A percentile compares a stretch with the other conserved stretches of the same genome.
Conservation (phyloP, 192 early-diverging fungal genomes). For the Cetraspora pellucida region DNA sequence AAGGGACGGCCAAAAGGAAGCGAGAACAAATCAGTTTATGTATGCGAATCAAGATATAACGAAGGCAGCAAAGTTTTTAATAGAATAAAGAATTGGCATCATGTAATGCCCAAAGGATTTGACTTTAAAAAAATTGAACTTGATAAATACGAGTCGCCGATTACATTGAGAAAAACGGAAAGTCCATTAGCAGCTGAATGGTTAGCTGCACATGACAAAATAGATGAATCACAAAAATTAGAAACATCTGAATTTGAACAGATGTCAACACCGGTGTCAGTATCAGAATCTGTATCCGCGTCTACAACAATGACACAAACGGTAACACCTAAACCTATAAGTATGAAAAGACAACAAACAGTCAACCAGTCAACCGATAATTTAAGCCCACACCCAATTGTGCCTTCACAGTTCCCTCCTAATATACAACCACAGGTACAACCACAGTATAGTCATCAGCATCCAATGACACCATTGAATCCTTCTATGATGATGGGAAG, state of each 20-base stretch:
- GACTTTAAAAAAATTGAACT: slow-evolving; percentile 42
- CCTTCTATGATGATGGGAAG: slow-evolving; percentile 28
- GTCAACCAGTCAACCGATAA: no score
- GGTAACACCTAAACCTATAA: slow-evolving; percentile 24
- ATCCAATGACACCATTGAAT: slow-evolving; percentile 32
- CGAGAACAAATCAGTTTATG: slow-evolving; percentile 57
- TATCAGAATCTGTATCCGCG: slow-evolving; percentile 31
- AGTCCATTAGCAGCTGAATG: slow-evolving; percentile 37
- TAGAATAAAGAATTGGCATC: slow-evolving; percentile 71
- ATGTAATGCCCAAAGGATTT: slow-evolving; percentile 53
- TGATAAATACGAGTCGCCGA: slow-evolving; percentile 38
- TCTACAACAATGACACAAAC: slow-evolving; percentile 39
- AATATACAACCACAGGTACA: background rate
- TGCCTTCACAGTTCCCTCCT: no score
- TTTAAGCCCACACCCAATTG: no score
- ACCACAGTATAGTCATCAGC: background rate
- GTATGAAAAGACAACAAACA: no score
- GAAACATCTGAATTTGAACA: background rate
- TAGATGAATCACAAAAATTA: background rate
- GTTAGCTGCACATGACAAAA: slow-evolving; percentile 16
- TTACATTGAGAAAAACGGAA: slow-evolving; percentile 39
- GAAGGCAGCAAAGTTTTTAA: slow-evolving; percentile 54
- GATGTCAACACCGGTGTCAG: slow-evolving; percentile 27
- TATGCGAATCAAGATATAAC: slow-evolving; percentile 68
- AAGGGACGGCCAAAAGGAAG: slow-evolving; percentile 49